phyloP scores from a whole-genome alignment of 108 stramenopile species.

The Discostella stelligeroides region DNA sequence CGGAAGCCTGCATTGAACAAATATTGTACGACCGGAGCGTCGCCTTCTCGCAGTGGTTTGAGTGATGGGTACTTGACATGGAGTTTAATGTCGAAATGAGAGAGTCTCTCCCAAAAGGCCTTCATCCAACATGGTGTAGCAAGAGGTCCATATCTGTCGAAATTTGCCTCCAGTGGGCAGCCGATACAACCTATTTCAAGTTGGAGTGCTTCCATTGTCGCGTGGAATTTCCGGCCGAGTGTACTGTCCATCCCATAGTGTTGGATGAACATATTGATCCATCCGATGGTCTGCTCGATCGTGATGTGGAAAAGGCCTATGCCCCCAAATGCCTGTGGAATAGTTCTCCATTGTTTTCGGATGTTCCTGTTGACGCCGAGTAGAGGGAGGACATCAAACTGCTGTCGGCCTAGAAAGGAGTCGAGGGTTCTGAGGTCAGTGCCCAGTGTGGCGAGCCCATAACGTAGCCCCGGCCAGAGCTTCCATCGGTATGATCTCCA shows the following conservation, averaged over 20 bases:
- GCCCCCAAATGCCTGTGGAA: slow-evolving; percentile 7
- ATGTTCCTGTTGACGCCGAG: slow-evolving; percentile 14
- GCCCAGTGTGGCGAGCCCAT: not conserved
- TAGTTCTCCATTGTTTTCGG: slow-evolving; percentile 1
- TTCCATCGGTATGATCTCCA: slow-evolving; percentile 3
- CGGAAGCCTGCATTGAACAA: not conserved
- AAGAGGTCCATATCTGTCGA: not conserved
- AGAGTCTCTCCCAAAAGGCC: not conserved
- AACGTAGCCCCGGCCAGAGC: not conserved
- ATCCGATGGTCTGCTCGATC: not conserved
- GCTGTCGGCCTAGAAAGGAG: not conserved
- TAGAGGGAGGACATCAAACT: not conserved
- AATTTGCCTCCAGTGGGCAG: not conserved
- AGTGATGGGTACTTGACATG: not conserved
- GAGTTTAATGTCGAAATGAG: not conserved
- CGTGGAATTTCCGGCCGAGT: not conserved
- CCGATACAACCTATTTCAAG: not conserved
- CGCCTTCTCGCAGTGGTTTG: not conserved
- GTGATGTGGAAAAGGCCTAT: slow-evolving; percentile 4
- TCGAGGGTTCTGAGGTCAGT: not conserved
- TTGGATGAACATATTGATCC: not conserved
- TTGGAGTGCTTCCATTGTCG: not conserved
- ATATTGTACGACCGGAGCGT: not conserved
- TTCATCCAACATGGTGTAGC: slow-evolving; percentile 1
- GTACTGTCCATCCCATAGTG: not conserved